Evolutionary conservation across 2,329 filamentous ascomycete species (phyloP), one percentile per base, ranked within the genome.

Genomic region (Sclerotinia minor): DNA sequence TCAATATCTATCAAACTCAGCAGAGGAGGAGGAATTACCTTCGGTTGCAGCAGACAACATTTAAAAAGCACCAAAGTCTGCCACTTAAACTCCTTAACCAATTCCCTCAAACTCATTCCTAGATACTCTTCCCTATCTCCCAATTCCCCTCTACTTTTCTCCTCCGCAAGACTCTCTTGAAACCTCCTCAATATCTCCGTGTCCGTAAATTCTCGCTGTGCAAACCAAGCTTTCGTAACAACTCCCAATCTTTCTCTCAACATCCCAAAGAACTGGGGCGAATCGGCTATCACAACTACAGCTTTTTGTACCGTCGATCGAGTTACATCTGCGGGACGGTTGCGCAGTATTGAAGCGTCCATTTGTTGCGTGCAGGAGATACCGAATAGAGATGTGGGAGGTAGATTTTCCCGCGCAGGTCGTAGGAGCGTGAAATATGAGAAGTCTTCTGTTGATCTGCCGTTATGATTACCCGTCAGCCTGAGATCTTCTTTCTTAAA

Each of bases 231-330:
- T 74, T 89, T 91, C 5, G 94, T 97, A 21, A 99, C 94, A 44
- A 97, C 89, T 60, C 91, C 91, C 71, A 99, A 81, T 72, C 95
- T 90, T 79, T 98, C 92, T 75, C 94, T 89, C 77, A 99, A 82
- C 81, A 95, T 91, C 67, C 93, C 94, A 79, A 99, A 96, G 75
- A 88, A 88, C 76, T 95, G 91, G 11, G 95, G 95, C 71, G 88
- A 92, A 79, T 97, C 92, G 66, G 92, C 93, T 73, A 99, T 92
- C 67, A 97, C 93, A 57, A 99, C 94, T 4, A 99, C 93, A 19
- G 94, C 95, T 82, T 99, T 99, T 78, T 99, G 95, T 53, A 99
- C 95, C 1, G 95, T 97, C 69, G 92, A 97, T 70, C 95, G 86
- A n/a, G 95, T 99, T 64, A 99, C 95, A 68, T 98, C 94, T 63